Percentiles rank a stretch among this genome's conserved stretches.
Conservation (phyloP, 225 moss, liverwort and hornwort species). For the Anthoceros angustus region DNA sequence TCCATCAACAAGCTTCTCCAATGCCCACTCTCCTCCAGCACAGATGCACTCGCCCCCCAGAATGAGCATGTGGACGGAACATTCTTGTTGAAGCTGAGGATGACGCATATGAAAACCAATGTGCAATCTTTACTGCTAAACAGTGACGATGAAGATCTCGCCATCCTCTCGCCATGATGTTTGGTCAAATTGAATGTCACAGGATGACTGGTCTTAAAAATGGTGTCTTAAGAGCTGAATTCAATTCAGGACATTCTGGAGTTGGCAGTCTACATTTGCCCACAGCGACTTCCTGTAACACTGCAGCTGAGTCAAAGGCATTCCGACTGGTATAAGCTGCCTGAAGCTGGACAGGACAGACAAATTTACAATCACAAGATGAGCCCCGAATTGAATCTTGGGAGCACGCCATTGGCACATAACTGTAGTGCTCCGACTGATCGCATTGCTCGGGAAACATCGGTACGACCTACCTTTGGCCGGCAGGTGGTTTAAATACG, state of each 20-base stretch:
- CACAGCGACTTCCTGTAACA: background rate
- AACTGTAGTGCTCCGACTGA: background rate
- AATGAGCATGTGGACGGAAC: slow-evolving; percentile 1
- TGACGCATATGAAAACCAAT: slow-evolving; percentile 2
- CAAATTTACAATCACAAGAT: too few relatives aligned
- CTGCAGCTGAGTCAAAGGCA: background rate
- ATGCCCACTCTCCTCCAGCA: background rate
- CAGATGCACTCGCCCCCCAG: background rate
- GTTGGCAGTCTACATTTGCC: background rate
- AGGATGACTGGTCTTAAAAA: background rate
- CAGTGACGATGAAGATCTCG: background rate
- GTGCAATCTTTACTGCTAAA: background rate
- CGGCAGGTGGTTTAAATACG: too few relatives aligned
- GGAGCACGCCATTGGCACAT: background rate
- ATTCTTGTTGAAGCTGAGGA: slow-evolving; percentile 1
- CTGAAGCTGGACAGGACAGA: background rate
- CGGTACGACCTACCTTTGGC: too few relatives aligned
- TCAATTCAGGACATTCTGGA: background rate
- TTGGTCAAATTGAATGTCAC: background rate
- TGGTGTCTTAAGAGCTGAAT: background rate
- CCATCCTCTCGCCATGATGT: background rate
- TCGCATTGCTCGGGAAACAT: too few relatives aligned
- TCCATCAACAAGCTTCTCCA: background rate
- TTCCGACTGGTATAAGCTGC: background rate
- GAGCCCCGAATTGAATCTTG: background rate